phyloP scores from a whole-genome alignment of 768 basidiomycete species.

The Rhodotorula graminis region DNA sequence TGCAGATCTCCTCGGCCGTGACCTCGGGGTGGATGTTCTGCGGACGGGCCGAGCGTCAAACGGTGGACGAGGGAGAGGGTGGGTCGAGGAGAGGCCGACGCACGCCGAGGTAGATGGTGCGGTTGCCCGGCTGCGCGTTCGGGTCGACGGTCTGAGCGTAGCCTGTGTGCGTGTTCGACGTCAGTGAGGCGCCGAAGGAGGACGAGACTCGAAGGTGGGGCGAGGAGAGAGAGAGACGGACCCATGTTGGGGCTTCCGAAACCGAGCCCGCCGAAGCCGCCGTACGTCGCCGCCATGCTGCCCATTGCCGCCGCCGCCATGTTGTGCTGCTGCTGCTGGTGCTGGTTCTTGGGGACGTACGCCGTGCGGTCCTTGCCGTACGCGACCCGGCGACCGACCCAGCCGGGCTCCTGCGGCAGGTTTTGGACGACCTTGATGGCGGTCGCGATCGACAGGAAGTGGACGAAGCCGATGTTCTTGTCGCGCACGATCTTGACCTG shows the following conservation, averaged over 20 bases:
- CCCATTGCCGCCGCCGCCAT: slow-evolving; percentile 48
- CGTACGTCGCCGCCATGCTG: slow-evolving; percentile 45
- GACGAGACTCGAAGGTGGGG: background rate
- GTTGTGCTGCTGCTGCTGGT: slow-evolving; percentile 54
- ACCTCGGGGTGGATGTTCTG: slow-evolving; percentile 92
- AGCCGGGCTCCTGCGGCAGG: slow-evolving; percentile 81
- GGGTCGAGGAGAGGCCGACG: background rate
- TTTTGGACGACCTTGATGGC: slow-evolving; percentile 97
- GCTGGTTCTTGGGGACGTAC: slow-evolving; percentile 92
- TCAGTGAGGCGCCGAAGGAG: too few species aligned
- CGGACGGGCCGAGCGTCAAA: background rate
- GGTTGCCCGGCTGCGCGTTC: slow-evolving; percentile 61
- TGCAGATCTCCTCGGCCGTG: slow-evolving; percentile 88
- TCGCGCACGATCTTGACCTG: slow-evolving; percentile 99
- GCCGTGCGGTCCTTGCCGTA: slow-evolving; percentile 93
- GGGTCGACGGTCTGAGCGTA: slow-evolving; percentile 44
- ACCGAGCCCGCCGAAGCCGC: slow-evolving; percentile 35
- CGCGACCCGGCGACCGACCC: slow-evolving; percentile 86
- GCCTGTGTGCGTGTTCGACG: slow-evolving; percentile 39
- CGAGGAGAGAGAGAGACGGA: background rate
- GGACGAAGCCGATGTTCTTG: slow-evolving; percentile 98
- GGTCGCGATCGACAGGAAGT: slow-evolving; percentile 89
- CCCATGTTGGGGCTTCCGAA: slow-evolving; percentile 41
- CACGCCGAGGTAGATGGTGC: slow-evolving; percentile 83
- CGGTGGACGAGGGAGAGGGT: too few species aligned